phyloP scores from a whole-genome alignment of 177 flowering plant genomes.

The Vitis hybrid region DNA sequence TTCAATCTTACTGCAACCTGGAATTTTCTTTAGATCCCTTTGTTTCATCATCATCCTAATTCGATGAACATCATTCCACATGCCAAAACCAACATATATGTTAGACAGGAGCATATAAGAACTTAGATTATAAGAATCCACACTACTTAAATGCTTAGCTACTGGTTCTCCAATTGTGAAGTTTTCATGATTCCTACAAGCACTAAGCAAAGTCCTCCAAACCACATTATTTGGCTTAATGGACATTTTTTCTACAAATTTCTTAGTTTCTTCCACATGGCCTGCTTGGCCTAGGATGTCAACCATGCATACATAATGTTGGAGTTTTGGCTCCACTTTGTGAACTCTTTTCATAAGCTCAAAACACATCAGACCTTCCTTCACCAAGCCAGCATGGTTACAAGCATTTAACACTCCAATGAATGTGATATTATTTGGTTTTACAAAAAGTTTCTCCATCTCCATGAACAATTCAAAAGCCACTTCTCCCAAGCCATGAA shows the following conservation, averaged over 20 bases:
- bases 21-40: conserved; percentile 37
- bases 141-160: conserved; percentile 36
- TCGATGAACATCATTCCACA: conserved; percentile 51
- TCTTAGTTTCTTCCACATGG: conserved; percentile 42
- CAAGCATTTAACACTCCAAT: conserved; percentile 61
- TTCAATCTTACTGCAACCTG: conserved; percentile 61
- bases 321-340: conserved; percentile 49
- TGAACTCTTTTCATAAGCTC: conserved; percentile 59
- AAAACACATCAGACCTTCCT: conserved; percentile 64
- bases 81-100: conserved; percentile 48
- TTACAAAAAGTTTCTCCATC: conserved; percentile 42
- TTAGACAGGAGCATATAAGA: conserved; percentile 60
- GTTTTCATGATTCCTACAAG: conserved; percentile 45
- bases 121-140: conserved; percentile 43
- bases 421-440: conserved; percentile 68
- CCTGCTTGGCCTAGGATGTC: conserved; percentile 68
- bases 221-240: conserved; percentile 57
- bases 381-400: conserved; percentile 62
- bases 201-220: conserved; percentile 63
- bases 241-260: conserved; percentile 52
- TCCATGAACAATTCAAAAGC: conserved; percentile 54
- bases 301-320: conserved; percentile 77
- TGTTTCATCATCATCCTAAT: conserved; percentile 46
- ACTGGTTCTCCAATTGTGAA: conserved; percentile 35
- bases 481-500: conserved; percentile 56